These are phyloP conservation scores for Samsoniella hepiali DNA, from an alignment of 2,329 filamentous ascomycete species.

Conservation along the genomic window DNA sequence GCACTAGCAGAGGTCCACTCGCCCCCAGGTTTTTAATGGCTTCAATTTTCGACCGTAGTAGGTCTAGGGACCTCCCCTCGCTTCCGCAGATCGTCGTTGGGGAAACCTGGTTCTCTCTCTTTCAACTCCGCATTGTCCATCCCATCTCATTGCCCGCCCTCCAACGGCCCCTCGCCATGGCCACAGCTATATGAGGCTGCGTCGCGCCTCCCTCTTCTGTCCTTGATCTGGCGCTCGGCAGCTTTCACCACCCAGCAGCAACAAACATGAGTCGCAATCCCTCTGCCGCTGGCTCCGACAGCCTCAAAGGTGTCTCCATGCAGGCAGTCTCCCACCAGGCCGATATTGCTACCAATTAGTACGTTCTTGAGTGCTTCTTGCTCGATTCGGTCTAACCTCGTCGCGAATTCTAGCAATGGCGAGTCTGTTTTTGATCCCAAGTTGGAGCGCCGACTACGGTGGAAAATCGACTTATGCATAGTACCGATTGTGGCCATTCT, in stretches of 20 bases:
- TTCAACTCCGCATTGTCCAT: not conserved
- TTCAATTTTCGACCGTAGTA: not conserved
- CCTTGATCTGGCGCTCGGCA: not conserved
- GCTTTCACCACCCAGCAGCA: not conserved
- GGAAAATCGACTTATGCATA: conserved; percentile 64
- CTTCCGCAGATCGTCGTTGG: not conserved
- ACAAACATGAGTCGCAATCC: not conserved
- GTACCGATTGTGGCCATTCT: conserved; percentile 63
- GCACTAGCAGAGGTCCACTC: not conserved
- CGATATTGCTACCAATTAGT: not conserved
- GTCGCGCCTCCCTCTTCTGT: not conserved
- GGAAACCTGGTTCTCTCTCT: not conserved
- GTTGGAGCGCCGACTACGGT: conserved; percentile 55
- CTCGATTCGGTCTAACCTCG: not conserved
- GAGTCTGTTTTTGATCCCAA: conserved; percentile 54
- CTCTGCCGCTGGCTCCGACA: not conserved
- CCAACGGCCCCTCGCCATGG: not conserved
- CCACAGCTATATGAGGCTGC: conserved; percentile 1
- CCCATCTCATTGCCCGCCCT: not conserved
- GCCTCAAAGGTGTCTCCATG: not conserved
- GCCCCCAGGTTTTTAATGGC: not conserved
- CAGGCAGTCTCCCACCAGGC: not conserved
- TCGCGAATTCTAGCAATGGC: conserved; percentile 41
- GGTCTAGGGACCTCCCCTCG: not conserved
- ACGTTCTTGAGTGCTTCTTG: not conserved